Percentiles rank a stretch among this genome's conserved stretches.
These are phyloP conservation scores for Huntiella savannae DNA, from an alignment of 2,329 filamentous ascomycete species.

Conservation along the genomic window DNA sequence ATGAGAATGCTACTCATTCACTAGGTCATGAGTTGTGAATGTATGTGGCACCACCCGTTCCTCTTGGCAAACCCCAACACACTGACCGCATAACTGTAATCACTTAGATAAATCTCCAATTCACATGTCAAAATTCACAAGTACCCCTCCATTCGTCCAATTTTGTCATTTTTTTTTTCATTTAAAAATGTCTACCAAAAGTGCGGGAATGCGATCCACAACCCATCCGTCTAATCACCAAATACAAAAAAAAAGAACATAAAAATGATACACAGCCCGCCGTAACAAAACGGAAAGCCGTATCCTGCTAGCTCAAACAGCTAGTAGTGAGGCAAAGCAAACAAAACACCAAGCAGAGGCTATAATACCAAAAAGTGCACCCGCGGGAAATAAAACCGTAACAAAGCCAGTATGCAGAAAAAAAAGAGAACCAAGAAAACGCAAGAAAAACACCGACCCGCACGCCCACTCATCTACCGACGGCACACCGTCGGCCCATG, in stretches of 20 bases:
- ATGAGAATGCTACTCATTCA: neutral
- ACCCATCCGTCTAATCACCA: too few species aligned
- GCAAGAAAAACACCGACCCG: neutral
- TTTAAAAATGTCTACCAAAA: too few species aligned
- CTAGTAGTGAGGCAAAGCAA: neutral
- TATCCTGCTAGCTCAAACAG: neutral
- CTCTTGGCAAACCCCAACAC: neutral
- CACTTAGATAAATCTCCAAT: too few species aligned
- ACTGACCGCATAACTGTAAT: too few species aligned
- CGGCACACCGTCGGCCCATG: neutral
- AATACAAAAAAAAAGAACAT: too few species aligned
- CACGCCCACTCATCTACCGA: neutral
- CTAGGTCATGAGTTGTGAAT: neutral
- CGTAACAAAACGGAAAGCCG: too few species aligned
- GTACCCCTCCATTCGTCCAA: too few species aligned
- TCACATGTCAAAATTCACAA: too few species aligned
- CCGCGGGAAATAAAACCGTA: neutral
- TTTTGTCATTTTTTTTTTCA: too few species aligned
- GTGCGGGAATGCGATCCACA: too few species aligned
- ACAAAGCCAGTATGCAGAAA: too few species aligned
- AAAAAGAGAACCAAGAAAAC: neutral
- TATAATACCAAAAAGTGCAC: neutral
- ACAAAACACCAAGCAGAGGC: neutral
- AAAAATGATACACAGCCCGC: too few species aligned
- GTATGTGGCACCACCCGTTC: neutral